Evolutionary conservation across 257 asterid species (phyloP).

Genomic region (Lycium barbarum): DNA sequence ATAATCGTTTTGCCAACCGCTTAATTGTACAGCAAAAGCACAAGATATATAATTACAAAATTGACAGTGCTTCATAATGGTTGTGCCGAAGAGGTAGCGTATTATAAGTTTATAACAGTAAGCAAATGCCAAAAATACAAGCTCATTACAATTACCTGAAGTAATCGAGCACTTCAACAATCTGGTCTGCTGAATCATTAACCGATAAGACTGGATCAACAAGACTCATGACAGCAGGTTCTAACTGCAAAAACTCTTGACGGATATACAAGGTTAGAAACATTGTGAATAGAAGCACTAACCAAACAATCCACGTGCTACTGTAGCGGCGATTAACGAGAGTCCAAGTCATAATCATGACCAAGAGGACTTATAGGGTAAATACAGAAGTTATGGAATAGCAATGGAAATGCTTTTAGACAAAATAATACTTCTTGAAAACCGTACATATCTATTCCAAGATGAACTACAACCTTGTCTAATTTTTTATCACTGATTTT

Average conservation of each 20-base stretch:
- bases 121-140: background rate
- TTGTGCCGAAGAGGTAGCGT: background rate
- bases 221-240: constrained; percentile 42
- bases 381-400: too few relatives aligned
- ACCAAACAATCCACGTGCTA: background rate
- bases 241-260: constrained; percentile 48
- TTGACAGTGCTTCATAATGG: background rate
- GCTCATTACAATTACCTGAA: constrained; percentile 43
- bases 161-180: constrained; percentile 50
- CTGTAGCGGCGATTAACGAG: background rate
- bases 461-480: too few relatives aligned
- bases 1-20: background rate
- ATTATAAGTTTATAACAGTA: background rate
- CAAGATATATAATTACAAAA: background rate
- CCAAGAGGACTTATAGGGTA: too few relatives aligned
- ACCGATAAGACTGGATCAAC: constrained; percentile 45
- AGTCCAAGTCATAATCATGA: constrained; percentile 41
- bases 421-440: too few relatives aligned
- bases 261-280: constrained; percentile 33
- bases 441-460: too few relatives aligned
- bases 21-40: background rate
- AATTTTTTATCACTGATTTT: too few relatives aligned
- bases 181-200: constrained; percentile 58
- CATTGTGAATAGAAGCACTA: constrained; percentile 17
- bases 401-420: too few relatives aligned